Conservation (phyloP, 129 eudicot species). For the Dittrichia graveolens region DNA sequence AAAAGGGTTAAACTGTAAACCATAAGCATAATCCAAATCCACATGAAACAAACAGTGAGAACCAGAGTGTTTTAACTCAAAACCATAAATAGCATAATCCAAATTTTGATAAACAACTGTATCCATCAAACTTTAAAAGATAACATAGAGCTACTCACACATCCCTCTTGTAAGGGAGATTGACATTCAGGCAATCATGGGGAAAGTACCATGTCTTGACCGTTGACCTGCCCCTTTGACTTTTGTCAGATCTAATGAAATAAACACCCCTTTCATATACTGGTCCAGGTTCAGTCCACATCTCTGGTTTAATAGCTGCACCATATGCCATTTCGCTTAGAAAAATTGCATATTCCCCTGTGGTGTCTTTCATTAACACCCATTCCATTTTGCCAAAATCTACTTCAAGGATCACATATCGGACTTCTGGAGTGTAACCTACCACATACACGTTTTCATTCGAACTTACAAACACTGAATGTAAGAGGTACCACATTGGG, state of each 20-base stretch:
- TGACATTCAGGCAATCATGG: slow-evolving; percentile 21
- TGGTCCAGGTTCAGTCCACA: slow-evolving; percentile 13
- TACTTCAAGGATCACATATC: neutral
- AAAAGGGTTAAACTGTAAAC: no score
- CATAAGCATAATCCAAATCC: no score
- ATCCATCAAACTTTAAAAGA: no score
- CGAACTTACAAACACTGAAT: slow-evolving; percentile 11
- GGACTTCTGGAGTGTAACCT: neutral
- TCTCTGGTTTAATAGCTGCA: slow-evolving; percentile 8
- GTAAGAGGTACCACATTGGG: neutral
- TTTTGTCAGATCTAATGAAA: neutral
- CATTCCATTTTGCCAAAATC: slow-evolving; percentile 20
- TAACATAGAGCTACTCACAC: no score
- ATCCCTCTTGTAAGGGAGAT: neutral
- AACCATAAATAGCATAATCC: no score
- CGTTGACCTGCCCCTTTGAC: neutral
- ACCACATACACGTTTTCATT: slow-evolving; percentile 10
- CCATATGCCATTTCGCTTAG: neutral
- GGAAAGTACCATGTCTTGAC: slow-evolving; percentile 28
- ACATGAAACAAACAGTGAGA: no score
- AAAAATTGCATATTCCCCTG: neutral
- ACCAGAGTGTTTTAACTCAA: no score
- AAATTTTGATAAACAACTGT: no score
- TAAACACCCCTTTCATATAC: neutral
- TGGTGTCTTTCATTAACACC: neutral